Percentiles rank a stretch among this genome's conserved stretches.
These are phyloP conservation scores for Starmerella geochares DNA, from an alignment of 805 yeast genomes.

Conservation along the genomic window DNA sequence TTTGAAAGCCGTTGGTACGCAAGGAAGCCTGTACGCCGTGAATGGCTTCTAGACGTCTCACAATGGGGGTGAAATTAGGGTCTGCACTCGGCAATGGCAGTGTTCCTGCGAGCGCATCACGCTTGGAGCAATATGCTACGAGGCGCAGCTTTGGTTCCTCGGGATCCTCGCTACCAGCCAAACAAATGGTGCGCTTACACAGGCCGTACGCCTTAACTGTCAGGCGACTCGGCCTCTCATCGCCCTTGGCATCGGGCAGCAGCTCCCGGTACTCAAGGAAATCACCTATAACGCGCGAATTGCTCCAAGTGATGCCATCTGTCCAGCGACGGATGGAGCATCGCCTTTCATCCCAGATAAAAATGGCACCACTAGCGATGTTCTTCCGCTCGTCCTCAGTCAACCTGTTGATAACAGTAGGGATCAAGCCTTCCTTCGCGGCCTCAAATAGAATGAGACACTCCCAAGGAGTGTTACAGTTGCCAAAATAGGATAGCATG, in stretches of 20 bases:
- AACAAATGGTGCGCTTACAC: slow-evolving; percentile 54
- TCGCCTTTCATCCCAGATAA: slow-evolving; percentile 62
- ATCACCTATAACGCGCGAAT: slow-evolving; percentile 56
- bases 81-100: slow-evolving; percentile 41
- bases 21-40: neutral
- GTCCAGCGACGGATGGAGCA: slow-evolving; percentile 72
- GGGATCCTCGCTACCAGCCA: slow-evolving; percentile 43
- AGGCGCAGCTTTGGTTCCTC: slow-evolving; percentile 40
- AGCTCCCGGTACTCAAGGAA: slow-evolving; percentile 56
- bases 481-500: slow-evolving; percentile 56
- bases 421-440: slow-evolving; percentile 45
- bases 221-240: slow-evolving; percentile 29
- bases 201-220: slow-evolving; percentile 44
- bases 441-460: slow-evolving; percentile 61
- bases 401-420: slow-evolving; percentile 50
- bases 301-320: slow-evolving; percentile 65
- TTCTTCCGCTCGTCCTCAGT: slow-evolving; percentile 45
- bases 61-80: slow-evolving; percentile 31
- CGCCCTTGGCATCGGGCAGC: slow-evolving; percentile 32
- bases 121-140: slow-evolving; percentile 42
- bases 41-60: neutral
- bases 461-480: slow-evolving; percentile 47
- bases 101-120: slow-evolving; percentile 27
- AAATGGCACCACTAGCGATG: slow-evolving; percentile 51
- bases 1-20: neutral